phyloP scores from a whole-genome alignment of 2,329 filamentous ascomycete species.

The Cladosporium halotolerans region DNA sequence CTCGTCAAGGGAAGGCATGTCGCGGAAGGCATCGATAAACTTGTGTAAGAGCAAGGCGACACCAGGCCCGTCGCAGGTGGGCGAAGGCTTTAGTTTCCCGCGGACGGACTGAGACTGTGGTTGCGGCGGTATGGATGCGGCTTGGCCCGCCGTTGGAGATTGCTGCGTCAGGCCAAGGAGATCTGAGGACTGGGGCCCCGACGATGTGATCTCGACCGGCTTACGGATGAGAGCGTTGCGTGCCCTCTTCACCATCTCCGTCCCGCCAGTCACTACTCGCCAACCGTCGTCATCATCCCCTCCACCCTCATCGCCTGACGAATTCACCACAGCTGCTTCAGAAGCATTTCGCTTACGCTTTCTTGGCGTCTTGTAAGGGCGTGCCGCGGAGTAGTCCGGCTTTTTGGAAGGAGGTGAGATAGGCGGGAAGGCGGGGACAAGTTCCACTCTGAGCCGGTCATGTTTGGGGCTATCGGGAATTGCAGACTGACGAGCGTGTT shows the following conservation, averaged over 20 bases:
- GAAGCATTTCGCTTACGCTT: background rate
- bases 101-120: background rate
- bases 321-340: background rate
- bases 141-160: background rate
- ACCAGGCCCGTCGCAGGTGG: background rate
- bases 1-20: background rate
- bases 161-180: background rate
- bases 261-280: background rate
- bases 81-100: background rate
- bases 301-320: background rate
- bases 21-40: conserved; percentile 1
- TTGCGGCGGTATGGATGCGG: background rate
- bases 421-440: background rate
- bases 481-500: background rate
- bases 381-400: background rate
- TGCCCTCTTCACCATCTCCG: background rate
- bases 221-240: background rate
- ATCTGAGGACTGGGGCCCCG: background rate
- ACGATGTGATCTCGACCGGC: background rate
- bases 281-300: background rate
- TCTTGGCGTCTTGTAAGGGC: background rate
- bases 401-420: background rate
- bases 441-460: background rate
- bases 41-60: conserved; percentile 1
- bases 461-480: background rate